Conservation (phyloP, 805 yeast genomes). For the Maudiozyma serrabonitensis region DNA sequence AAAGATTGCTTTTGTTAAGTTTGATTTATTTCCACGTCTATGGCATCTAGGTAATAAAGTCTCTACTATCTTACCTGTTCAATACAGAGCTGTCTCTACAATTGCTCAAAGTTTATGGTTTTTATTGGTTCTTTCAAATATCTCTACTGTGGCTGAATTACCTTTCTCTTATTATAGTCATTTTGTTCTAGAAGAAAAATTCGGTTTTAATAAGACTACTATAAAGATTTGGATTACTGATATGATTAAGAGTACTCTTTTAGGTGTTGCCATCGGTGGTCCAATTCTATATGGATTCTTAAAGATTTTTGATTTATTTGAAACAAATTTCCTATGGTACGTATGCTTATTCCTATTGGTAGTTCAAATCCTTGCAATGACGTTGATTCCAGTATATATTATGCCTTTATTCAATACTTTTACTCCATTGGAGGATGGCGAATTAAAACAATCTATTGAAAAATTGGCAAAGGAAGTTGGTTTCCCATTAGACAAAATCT, state of each 20-base stretch:
- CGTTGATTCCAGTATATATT: slow-evolving; percentile 74
- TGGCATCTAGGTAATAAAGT: slow-evolving; percentile 44
- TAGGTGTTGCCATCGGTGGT: slow-evolving; percentile 52
- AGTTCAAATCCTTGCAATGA: slow-evolving; percentile 64
- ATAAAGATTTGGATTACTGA: slow-evolving; percentile 63
- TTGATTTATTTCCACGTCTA: slow-evolving; percentile 53
- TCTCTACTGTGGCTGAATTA: slow-evolving; percentile 45
- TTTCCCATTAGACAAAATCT: slow-evolving; percentile 81
- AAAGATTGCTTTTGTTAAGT: slow-evolving; percentile 48
- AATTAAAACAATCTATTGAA: slow-evolving; percentile 73
- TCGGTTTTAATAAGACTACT: slow-evolving; percentile 88
- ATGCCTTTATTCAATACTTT: slow-evolving; percentile 90
- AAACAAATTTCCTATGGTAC: slow-evolving; percentile 73
- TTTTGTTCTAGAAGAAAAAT: slow-evolving; percentile 85
- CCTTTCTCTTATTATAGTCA: slow-evolving; percentile 70
- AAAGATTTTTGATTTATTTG: slow-evolving; percentile 71
- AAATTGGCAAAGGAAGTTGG: slow-evolving; percentile 60
- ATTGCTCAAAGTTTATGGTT: slow-evolving; percentile 68
- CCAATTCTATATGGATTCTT: slow-evolving; percentile 69
- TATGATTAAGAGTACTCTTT: slow-evolving; percentile 45
- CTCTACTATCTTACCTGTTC: slow-evolving; percentile 22
- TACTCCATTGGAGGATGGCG: slow-evolving; percentile 84
- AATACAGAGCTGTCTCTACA: slow-evolving; percentile 38
- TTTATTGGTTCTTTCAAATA: slow-evolving; percentile 38
- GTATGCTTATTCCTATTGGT: slow-evolving; percentile 60